Evolutionary conservation across 768 basidiomycete species (phyloP).

Genomic region (Tylopilus cervinicoccineus): DNA sequence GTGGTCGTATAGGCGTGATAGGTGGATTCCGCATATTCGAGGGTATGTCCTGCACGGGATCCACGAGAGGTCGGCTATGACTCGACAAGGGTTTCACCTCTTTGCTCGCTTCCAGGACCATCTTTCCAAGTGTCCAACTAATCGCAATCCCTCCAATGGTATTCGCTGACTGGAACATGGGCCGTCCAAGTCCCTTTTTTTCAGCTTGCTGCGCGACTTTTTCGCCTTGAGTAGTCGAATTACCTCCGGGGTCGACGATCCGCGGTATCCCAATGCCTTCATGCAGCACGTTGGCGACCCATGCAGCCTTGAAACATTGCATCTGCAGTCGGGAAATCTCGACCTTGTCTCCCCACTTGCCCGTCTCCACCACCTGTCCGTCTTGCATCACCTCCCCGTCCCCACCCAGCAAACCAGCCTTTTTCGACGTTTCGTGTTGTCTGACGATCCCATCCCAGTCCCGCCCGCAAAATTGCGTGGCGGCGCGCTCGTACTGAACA

Average conservation of each 20-base stretch:
- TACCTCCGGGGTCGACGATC: slow-evolving; percentile 82
- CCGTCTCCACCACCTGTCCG: slow-evolving; percentile 59
- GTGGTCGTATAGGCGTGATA: slow-evolving; percentile 61
- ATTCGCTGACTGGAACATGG: slow-evolving; percentile 91
- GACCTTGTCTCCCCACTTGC: slow-evolving; percentile 68
- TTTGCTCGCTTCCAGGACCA: slow-evolving; percentile 96
- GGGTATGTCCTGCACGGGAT: slow-evolving; percentile 67
- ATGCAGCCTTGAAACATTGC: slow-evolving; percentile 99
- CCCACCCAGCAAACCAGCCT: slow-evolving; percentile 48
- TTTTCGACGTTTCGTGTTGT: slow-evolving; percentile 54
- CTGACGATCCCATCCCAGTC: slow-evolving; percentile 74
- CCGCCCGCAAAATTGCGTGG: slow-evolving; percentile 75
- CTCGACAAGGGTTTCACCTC: slow-evolving; percentile 57
- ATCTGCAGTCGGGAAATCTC: slow-evolving; percentile 85
- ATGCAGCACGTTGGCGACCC: slow-evolving; percentile 94
- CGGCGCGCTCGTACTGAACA: slow-evolving; percentile 93
- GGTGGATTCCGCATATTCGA: slow-evolving; percentile 44
- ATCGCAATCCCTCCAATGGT: slow-evolving; percentile 91
- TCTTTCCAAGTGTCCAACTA: slow-evolving; percentile 97
- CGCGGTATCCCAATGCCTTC: slow-evolving; percentile 95
- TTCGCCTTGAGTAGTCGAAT: slow-evolving; percentile 62
- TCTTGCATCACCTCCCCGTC: slow-evolving; percentile 62
- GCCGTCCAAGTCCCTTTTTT: slow-evolving; percentile 76
- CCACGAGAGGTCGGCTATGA: slow-evolving; percentile 54
- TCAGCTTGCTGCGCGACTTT: slow-evolving; percentile 73